Conservation (phyloP, 805 yeast species). For the Candida endomychidarum region DNA sequence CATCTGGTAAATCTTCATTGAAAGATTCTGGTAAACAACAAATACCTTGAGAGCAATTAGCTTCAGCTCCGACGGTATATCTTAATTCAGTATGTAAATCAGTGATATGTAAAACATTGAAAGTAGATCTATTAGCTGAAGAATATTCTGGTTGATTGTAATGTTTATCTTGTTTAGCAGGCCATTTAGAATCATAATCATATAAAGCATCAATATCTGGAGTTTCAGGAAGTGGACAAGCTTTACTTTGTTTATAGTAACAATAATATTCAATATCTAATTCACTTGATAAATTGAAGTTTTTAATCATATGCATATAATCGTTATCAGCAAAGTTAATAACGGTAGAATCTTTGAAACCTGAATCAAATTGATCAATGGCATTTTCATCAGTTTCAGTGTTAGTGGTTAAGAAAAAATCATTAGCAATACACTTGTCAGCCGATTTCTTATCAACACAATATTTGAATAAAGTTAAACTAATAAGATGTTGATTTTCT, state of each 20-base stretch:
- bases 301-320: conserved; percentile 35
- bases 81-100: conserved; percentile 65
- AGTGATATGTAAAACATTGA: conserved; percentile 64
- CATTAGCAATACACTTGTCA: conserved; percentile 32
- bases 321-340: conserved; percentile 40
- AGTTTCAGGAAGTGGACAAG: conserved; percentile 53
- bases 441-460: conserved; percentile 31
- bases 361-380: conserved; percentile 22
- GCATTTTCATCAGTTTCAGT: conserved; percentile 17
- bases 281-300: conserved; percentile 37
- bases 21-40: conserved; percentile 59
- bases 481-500: conserved; percentile 33
- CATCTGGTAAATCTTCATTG: conserved; percentile 28
- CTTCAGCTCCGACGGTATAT: conserved; percentile 54
- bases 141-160: conserved; percentile 28
- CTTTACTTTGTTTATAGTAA: conserved; percentile 40
- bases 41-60: conserved; percentile 54
- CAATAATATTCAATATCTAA: conserved; percentile 53
- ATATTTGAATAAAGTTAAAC: conserved; percentile 35
- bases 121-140: conserved; percentile 28
- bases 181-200: conserved; percentile 36
- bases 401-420: conserved; percentile 39
- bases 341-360: conserved; percentile 25
- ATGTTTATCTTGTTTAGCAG: conserved; percentile 27
- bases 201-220: conserved; percentile 44